A percentile compares a stretch with the other conserved stretches of the same genome.
These are phyloP conservation scores for Penicillium paxilli DNA, from an alignment of 495 filamentous ascomycete species.

Conservation along the genomic window DNA sequence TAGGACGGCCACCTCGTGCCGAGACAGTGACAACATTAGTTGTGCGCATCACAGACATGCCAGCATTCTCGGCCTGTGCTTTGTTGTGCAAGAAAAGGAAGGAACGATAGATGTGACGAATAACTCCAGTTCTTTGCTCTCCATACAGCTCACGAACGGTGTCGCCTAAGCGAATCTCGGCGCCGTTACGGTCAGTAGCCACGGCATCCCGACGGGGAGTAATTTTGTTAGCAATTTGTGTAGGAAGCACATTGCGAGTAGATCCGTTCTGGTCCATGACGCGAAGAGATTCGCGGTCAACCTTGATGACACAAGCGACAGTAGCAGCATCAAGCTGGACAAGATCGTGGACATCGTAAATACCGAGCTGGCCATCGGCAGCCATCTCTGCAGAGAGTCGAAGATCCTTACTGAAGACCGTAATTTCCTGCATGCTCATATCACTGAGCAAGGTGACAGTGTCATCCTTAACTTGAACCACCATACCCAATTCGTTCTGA, in stretches of 20 bases:
- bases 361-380: conserved; percentile 72
- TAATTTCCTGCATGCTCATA: conserved; percentile 87
- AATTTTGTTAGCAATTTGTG: conserved; percentile 86
- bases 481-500: conserved; percentile 93
- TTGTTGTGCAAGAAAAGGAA: conserved; percentile 86
- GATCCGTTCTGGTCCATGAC: conserved; percentile 90
- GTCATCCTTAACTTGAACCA: conserved; percentile 88
- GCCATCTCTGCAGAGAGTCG: conserved; percentile 89
- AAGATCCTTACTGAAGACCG: conserved; percentile 96
- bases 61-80: conserved; percentile 81
- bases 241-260: conserved; percentile 77
- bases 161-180: conserved; percentile 88
- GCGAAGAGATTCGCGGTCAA: conserved; percentile 87
- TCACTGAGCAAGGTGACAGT: conserved; percentile 90
- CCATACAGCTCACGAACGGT: conserved; percentile 88
- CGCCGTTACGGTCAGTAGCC: conserved; percentile 89
- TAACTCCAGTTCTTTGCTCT: conserved; percentile 79
- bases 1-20: conserved; percentile 79
- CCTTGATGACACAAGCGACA: conserved; percentile 90
- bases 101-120: conserved; percentile 87
- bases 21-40: conserved; percentile 84
- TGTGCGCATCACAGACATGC: conserved; percentile 85
- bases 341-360: conserved; percentile 89
- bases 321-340: conserved; percentile 92
- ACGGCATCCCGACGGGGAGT: conserved; percentile 77